These are phyloP conservation scores for Nothophoma quercina DNA, from an alignment of 2,329 filamentous ascomycete genomes.

Conservation along the genomic window DNA sequence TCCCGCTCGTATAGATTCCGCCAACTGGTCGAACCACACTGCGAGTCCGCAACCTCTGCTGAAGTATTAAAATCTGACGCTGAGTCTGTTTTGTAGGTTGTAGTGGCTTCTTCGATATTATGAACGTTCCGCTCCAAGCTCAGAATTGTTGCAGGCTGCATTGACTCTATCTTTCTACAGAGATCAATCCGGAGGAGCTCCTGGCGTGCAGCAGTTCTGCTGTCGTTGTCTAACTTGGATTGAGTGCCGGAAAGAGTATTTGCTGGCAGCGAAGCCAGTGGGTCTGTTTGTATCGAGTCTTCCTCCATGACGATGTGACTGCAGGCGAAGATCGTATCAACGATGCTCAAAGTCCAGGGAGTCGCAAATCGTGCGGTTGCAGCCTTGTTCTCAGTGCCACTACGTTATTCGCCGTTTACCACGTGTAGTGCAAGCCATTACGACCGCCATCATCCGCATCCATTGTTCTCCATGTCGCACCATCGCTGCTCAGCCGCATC, in stretches of 20 bases:
- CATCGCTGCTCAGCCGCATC: not conserved
- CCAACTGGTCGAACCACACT: not conserved
- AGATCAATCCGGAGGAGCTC: not conserved
- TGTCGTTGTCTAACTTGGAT: not conserved
- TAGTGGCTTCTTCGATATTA: not conserved
- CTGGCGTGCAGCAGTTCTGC: not conserved
- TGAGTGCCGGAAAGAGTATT: not conserved
- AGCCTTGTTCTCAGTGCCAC: not conserved
- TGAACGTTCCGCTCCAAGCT: too few species aligned
- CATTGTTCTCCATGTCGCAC: slow-evolving; percentile 8
- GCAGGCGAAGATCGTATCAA: not conserved
- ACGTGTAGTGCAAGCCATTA: too few species aligned
- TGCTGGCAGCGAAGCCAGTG: not conserved
- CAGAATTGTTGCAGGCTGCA: not conserved
- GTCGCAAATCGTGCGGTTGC: not conserved
- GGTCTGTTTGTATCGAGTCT: not conserved
- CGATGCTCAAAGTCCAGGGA: not conserved
- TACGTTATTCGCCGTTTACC: not conserved
- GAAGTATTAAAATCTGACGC: not conserved
- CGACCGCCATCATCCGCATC: not conserved
- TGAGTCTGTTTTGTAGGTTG: not conserved
- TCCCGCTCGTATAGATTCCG: not conserved
- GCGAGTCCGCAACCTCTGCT: not conserved
- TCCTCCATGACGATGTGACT: not conserved
- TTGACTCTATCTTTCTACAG: not conserved